phyloP scores from a whole-genome alignment of 257 asterid species.

The Cinchona pubescens region DNA sequence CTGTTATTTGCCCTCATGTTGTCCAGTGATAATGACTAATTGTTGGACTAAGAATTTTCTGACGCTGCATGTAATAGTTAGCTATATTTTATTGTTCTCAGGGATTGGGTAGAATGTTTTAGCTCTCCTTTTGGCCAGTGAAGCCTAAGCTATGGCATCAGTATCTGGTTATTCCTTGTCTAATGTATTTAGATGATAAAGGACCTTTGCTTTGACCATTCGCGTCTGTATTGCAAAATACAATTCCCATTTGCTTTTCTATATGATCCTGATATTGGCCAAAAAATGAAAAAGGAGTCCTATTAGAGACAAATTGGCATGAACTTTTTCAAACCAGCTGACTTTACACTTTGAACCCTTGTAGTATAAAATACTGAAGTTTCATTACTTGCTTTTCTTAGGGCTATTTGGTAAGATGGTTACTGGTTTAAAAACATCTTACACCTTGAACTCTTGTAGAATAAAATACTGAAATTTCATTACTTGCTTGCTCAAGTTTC shows the following conservation, averaged over 20 bases:
- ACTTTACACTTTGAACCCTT: background rate
- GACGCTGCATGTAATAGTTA: background rate
- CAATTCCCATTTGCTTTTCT: background rate
- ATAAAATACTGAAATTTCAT: background rate
- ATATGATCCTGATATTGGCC: background rate
- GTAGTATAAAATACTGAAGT: background rate
- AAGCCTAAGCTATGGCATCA: background rate
- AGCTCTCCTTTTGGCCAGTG: background rate
- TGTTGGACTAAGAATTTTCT: constrained; percentile 2
- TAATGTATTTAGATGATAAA: background rate
- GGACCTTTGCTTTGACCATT: constrained; percentile 1
- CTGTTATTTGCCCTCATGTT: background rate
- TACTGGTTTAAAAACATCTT: background rate
- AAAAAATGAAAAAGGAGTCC: background rate
- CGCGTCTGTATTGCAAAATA: background rate
- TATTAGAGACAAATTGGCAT: background rate
- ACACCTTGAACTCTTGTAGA: background rate
- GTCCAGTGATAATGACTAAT: background rate
- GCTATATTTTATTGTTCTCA: background rate
- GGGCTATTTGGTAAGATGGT: background rate
- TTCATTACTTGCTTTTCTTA: background rate
- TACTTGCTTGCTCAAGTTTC: background rate
- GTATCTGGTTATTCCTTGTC: background rate
- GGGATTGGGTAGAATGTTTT: background rate
- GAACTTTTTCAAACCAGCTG: background rate